Evolutionary conservation across 768 basidiomycete genomes (phyloP), one percentile per base, ranked within the genome.

Genomic region (Mycena olivaceomarginata): DNA sequence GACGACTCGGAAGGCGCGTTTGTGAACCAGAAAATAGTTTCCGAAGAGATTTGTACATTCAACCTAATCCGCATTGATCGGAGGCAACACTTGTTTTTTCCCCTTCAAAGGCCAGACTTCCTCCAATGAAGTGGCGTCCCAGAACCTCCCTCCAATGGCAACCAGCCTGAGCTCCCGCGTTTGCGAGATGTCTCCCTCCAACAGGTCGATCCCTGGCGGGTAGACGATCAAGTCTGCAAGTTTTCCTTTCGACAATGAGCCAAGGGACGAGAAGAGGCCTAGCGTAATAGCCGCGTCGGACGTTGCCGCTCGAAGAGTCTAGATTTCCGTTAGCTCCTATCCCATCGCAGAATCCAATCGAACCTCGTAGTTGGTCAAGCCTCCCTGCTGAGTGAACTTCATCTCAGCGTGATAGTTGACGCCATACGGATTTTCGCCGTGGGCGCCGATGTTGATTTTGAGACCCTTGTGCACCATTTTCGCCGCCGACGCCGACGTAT

Each of bases 371-470:
- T 93, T 94, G 39, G 85, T 91, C 78, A 95, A 83, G 4, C 94
- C 94, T 25, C 94, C 94, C 16, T 87, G 85, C 62, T 87, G 86
- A 37, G 93, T 87, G 82, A 94, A 94, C 67, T 86, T 88, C 91
- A 95, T 93, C 80, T 95, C 94, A 22, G 92, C 90, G 75, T 95
- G 94, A 79, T 95, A 96, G 85, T 94, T 94, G n/a, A 93, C 81
- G 0, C 94, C 94, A 13, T 94, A 83, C 0, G 94, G 94, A 3
- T 91, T 90, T 82, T 95, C 93, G 20, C 94, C 94, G 80, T 95
- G 94, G 0, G 94, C 94, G 31, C 94, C 94, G 74, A 95, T 93
- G 79, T 94, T 91, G 4, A 92, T 88, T 37, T 88, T 86, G 18
- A 94, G 83, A 15, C 94, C 94, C 71, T 88, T 90, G 40, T 89